Percentiles rank a stretch among this genome's conserved stretches.
phyloP scores from a whole-genome alignment of 768 basidiomycete genomes.

The Sarcomyxa edulis region DNA sequence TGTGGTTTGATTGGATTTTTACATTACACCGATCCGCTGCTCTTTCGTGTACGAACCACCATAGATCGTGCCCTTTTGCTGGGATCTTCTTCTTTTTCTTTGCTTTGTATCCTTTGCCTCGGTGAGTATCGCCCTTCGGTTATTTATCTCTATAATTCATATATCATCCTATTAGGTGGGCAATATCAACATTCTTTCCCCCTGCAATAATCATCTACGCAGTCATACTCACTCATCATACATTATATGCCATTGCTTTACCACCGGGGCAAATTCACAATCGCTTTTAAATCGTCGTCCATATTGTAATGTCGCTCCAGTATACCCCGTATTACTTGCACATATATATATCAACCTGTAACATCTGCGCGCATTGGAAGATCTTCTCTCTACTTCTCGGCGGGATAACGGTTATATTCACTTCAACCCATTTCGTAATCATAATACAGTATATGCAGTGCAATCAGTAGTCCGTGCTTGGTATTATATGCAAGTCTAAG shows the following conservation, averaged over 20 bases:
- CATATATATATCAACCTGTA: constrained; percentile 19
- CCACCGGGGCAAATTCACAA: no score
- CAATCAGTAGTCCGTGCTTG: no score
- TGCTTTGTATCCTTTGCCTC: constrained; percentile 8
- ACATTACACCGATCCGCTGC: background rate
- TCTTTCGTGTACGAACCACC: background rate
- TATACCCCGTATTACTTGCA: constrained; percentile 15
- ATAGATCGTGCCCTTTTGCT: constrained; percentile 1
- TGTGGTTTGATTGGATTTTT: constrained; percentile 2
- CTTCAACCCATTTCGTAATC: no score
- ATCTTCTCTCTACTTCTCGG: no score
- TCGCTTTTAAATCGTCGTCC: background rate
- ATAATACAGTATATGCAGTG: no score
- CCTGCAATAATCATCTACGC: constrained; percentile 1
- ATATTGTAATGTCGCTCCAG: constrained; percentile 13
- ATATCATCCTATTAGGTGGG: constrained; percentile 5
- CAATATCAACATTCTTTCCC: constrained; percentile 11
- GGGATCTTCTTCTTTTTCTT: constrained; percentile 1
- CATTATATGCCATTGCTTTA: constrained; percentile 10
- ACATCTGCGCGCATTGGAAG: background rate
- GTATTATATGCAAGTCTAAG: no score
- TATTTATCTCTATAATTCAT: background rate
- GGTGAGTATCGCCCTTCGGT: constrained; percentile 7
- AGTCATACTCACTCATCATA: constrained; percentile 10
- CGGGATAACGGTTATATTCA: no score